Evolutionary conservation across 768 basidiomycete species (phyloP).

Genomic region (Mycena maculata): DNA sequence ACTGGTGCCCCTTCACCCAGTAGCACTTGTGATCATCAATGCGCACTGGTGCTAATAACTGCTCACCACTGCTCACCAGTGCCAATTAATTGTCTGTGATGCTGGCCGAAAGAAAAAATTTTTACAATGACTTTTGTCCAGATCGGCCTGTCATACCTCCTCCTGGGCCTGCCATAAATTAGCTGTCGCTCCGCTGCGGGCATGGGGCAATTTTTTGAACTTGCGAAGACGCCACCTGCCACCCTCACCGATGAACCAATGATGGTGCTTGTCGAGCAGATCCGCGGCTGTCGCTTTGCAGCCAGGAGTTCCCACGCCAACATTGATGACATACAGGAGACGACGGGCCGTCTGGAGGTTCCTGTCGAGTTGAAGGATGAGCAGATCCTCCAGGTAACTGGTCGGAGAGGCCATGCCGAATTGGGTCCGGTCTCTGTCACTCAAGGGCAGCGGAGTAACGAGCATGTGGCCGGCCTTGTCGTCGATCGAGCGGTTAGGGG

Average conservation of each 20-base stretch:
- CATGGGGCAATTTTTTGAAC: constrained; percentile 12
- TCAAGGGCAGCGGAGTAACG: constrained; percentile 14
- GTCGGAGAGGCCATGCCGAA: constrained; percentile 22
- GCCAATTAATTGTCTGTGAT: no score
- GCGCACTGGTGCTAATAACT: no score
- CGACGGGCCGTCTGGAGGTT: constrained; percentile 22
- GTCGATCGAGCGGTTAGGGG: constrained; percentile 11
- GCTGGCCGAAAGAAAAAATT: no score
- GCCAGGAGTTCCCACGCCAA: constrained; percentile 10
- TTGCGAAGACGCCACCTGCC: constrained; percentile 17
- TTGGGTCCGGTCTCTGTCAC: constrained; percentile 19
- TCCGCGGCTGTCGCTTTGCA: constrained; percentile 15
- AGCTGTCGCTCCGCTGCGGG: constrained; percentile 13
- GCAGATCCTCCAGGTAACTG: constrained; percentile 16
- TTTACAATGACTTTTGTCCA: no score
- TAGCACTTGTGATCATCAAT: no score
- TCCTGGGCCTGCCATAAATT: constrained; percentile 11
- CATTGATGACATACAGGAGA: constrained; percentile 20
- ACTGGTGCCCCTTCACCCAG: no score
- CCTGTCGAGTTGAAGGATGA: constrained; percentile 19
- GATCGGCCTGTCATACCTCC: no score
- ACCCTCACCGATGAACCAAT: constrained; percentile 20
- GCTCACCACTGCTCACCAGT: no score
- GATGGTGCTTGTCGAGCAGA: constrained; percentile 15
- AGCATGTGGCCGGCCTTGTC: constrained; percentile 14